Evolutionary conservation across 23 red algal genomes (phyloP).

Genomic region (Chondrus crispus): DNA sequence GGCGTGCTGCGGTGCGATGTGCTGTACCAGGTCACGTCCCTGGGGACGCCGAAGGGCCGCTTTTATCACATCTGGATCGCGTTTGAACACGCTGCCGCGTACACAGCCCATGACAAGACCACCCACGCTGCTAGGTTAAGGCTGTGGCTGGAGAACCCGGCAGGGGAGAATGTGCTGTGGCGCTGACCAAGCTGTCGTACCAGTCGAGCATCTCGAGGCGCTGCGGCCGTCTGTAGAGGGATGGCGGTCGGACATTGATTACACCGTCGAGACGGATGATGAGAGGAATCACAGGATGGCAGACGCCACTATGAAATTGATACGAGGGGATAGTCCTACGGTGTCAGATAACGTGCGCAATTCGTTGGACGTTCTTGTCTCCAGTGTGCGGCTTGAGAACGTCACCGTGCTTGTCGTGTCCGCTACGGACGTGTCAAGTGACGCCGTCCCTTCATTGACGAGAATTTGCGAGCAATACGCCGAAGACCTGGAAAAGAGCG

Average conservation of each 20-base stretch:
- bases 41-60: constrained; percentile 24
- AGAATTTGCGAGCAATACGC: constrained; percentile 36
- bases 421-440: constrained; percentile 6
- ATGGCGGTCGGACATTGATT: constrained; percentile 29
- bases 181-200: constrained; percentile 38
- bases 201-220: not conserved
- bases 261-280: not conserved
- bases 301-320: not conserved
- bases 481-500: not conserved
- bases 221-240: constrained; percentile 13
- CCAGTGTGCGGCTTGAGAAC: constrained; percentile 51
- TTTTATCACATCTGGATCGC: constrained; percentile 54
- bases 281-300: not conserved
- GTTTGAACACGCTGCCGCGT: constrained; percentile 11
- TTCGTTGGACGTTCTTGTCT: constrained; percentile 40
- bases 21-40: constrained; percentile 26
- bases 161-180: constrained; percentile 25
- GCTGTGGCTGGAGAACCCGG: constrained; percentile 26
- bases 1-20: constrained; percentile 63
- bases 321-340: not conserved
- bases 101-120: constrained; percentile 35
- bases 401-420: constrained; percentile 43
- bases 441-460: not conserved
- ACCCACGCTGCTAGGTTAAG: constrained; percentile 50
- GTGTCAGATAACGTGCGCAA: constrained; percentile 17